phyloP scores from a whole-genome alignment of 805 yeast species.

The Debaryomyces tyrocola region DNA sequence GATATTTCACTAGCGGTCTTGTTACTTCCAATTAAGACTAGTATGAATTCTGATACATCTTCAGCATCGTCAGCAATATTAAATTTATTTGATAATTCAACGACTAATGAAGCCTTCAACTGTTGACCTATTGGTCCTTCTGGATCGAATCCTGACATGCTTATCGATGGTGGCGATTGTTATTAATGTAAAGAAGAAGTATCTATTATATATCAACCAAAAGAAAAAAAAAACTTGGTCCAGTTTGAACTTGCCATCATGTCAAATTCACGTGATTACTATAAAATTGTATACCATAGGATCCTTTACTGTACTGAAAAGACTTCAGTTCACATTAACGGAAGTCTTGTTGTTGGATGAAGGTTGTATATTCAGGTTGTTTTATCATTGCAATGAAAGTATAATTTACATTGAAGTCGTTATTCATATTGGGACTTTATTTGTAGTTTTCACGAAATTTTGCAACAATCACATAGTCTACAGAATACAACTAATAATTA shows the following conservation, averaged over 20 bases:
- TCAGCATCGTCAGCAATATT: slow-evolving; percentile 40
- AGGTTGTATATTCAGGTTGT: no score
- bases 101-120: slow-evolving; percentile 32
- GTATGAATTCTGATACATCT: slow-evolving; percentile 72
- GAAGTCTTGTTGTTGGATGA: no score
- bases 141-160: slow-evolving; percentile 30
- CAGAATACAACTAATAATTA: background rate
- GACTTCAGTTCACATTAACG: no score
- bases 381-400: no score
- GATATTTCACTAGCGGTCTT: slow-evolving; percentile 61
- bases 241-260: background rate
- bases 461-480: background rate
- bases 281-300: no score
- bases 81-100: slow-evolving; percentile 35
- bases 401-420: no score
- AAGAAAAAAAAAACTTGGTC: background rate
- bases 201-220: background rate
- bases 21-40: slow-evolving; percentile 68
- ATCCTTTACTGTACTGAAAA: no score
- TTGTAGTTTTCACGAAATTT: background rate
- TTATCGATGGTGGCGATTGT: background rate
- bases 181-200: background rate
- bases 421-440: no score
- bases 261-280: background rate
- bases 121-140: slow-evolving; percentile 40